Evolutionary conservation across 177 flowering plant species (phyloP), one percentile per base, ranked within the genome.

Genomic region (Tripterygium wilfordii): DNA sequence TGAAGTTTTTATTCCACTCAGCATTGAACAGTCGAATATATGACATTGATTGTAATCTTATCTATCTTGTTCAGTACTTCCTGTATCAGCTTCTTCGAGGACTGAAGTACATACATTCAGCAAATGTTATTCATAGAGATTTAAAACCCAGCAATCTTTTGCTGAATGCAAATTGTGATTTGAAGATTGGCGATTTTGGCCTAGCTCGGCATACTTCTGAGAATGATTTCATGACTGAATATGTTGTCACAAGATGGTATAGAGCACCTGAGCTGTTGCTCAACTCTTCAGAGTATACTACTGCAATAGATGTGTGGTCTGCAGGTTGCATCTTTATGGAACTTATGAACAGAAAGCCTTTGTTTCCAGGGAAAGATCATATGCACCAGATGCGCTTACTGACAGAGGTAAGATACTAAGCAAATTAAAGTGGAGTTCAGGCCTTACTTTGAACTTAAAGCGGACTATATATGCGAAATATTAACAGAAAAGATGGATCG

Each of bases 281-380:
- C 35, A 88, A 83, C 60, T 87, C 97, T 24, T 67, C 89, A 3
- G 98, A 87, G 27, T 91, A 91, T 38, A 87, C 88, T 32, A 85
- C 96, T 37, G 87, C 98, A 1, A 91, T 91, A 38, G 98, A 91
- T 76, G 81, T 91, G 18, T 91, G 98, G 98, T 91, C 98, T 23
- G 98, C 87, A 3, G 98, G 96, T 13, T 91, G 98, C 73, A 85
- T 91, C n/a, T 88, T 65, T 53, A 76, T 91, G 98, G 98, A 91
- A 72, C 72, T 90, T 14, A 76, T 87, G 81, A 87, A 80, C 63
- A 71, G 76, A 56, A 78, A 64, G 55, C 85, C 98, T 43, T 51
- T 90, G 50, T 83, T 91, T 47, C 67, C 95, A 0, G 98, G 98
- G 14, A 91, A 65, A 68, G 96, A 87, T 62, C 91, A 85, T 19